Percentiles rank a stretch among this genome's conserved stretches.
These are phyloP conservation scores for Stipa capillata DNA, from an alignment of 176 grass and related monocot species.

Conservation along the genomic window DNA sequence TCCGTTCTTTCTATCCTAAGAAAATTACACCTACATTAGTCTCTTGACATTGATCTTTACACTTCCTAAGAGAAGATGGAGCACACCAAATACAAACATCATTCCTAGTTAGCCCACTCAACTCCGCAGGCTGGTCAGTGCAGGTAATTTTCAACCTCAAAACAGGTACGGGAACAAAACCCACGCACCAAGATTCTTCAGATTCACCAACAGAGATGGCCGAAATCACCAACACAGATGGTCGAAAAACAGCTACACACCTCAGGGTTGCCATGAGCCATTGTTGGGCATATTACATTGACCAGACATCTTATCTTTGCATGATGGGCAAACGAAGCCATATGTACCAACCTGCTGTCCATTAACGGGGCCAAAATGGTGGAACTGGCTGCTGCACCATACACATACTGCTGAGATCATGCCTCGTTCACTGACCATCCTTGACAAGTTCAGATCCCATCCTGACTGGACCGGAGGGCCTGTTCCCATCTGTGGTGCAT, in stretches of 20 bases:
- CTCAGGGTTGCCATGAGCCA: constrained; percentile 39
- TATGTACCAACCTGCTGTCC: constrained; percentile 44
- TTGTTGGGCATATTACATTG: constrained; percentile 26
- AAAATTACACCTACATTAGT: neutral
- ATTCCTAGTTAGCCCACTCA: neutral
- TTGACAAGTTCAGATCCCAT: constrained; percentile 65
- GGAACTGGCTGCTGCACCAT: constrained; percentile 74
- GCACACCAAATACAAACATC: neutral
- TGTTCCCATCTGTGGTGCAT: constrained; percentile 39
- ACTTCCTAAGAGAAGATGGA: neutral
- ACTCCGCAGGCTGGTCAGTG: neutral
- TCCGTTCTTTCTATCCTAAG: neutral
- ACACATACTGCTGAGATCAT: constrained; percentile 44
- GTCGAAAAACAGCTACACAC: neutral
- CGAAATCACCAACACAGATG: too few relatives aligned
- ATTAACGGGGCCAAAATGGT: constrained; percentile 41
- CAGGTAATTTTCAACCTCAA: neutral
- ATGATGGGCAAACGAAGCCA: constrained; percentile 67
- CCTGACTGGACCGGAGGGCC: constrained; percentile 41
- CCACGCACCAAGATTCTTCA: neutral
- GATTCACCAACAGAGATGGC: neutral
- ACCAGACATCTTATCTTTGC: constrained; percentile 65
- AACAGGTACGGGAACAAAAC: neutral
- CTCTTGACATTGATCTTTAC: neutral
- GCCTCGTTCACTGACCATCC: constrained; percentile 19